A percentile compares a stretch with the other conserved stretches of the same genome.
Evolutionary conservation across 495 filamentous ascomycete genomes (phyloP).

Genomic region (Neurospora cerealis): DNA sequence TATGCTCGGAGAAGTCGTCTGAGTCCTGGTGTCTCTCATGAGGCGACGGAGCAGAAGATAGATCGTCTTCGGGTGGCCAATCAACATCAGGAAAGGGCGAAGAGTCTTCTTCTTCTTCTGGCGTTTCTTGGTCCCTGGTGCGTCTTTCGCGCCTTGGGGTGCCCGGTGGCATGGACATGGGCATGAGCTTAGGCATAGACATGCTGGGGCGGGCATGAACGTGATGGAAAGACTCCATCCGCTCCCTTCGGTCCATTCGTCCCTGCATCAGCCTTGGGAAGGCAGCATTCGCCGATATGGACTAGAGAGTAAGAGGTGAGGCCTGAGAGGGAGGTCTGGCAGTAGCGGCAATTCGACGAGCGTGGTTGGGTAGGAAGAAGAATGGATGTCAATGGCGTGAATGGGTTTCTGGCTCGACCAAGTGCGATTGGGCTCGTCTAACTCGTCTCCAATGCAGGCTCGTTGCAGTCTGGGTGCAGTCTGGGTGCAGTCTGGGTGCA

Average conservation of each 20-base stretch:
- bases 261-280: constrained; percentile 26
- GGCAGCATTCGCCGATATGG: constrained; percentile 1
- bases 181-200: background rate
- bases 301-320: background rate
- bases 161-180: background rate
- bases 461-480: background rate
- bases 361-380: constrained; percentile 20
- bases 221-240: background rate
- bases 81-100: constrained; percentile 26
- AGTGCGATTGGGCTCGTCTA: constrained; percentile 20
- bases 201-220: background rate
- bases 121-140: constrained; percentile 20
- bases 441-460: background rate
- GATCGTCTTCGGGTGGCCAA: constrained; percentile 28
- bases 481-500: background rate
- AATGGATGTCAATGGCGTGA: background rate
- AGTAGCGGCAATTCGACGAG: constrained; percentile 8
- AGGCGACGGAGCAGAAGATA: constrained; percentile 32
- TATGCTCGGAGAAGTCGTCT: background rate
- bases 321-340: background rate
- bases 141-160: constrained; percentile 19
- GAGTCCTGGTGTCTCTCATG: constrained; percentile 14
- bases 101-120: constrained; percentile 26
- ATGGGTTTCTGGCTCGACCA: constrained; percentile 6
- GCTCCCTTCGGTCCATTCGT: constrained; percentile 27